Conservation (phyloP, 2,329 filamentous ascomycete species). For the Pseudogymnoascus verrucosus region DNA sequence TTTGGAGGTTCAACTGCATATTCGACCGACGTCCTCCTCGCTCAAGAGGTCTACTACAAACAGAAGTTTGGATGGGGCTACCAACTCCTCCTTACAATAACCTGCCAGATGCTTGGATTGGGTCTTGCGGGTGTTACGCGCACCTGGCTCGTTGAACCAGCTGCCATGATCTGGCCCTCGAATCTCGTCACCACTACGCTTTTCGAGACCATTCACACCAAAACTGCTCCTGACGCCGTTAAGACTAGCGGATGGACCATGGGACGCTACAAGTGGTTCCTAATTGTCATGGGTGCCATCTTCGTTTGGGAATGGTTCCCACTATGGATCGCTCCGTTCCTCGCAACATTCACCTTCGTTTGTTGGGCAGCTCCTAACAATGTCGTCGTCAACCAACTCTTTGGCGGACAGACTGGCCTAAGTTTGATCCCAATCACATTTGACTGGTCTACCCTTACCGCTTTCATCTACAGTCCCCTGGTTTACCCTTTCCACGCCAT, state of each 20-base stretch:
- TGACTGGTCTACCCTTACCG: constrained; percentile 65
- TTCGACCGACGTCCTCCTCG: constrained; percentile 65
- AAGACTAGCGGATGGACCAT: constrained; percentile 42
- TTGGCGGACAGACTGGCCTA: constrained; percentile 58
- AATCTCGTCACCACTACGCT: constrained; percentile 43
- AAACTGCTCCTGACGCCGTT: constrained; percentile 31
- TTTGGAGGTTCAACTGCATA: constrained; percentile 37
- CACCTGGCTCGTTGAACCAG: constrained; percentile 50
- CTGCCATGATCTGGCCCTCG: constrained; percentile 58
- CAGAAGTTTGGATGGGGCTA: constrained; percentile 55
- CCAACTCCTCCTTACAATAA: constrained; percentile 51
- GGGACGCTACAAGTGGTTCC: constrained; percentile 39
- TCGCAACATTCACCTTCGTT: constrained; percentile 62
- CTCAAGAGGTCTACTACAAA: constrained; percentile 66
- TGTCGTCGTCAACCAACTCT: constrained; percentile 60
- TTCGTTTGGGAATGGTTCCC: constrained; percentile 49
- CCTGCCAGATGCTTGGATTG: constrained; percentile 56
- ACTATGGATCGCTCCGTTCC: constrained; percentile 54
- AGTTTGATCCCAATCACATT: constrained; percentile 63
- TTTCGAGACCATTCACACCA: constrained; percentile 37
- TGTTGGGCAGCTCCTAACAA: constrained; percentile 65
- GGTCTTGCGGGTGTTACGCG: constrained; percentile 53
- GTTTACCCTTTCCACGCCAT: constrained; percentile 40
- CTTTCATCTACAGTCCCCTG: constrained; percentile 55
- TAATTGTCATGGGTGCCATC: constrained; percentile 33